Base-by-base conservation (phyloP, 257 asterid genomes). In the Scutellaria barbata region DNA sequence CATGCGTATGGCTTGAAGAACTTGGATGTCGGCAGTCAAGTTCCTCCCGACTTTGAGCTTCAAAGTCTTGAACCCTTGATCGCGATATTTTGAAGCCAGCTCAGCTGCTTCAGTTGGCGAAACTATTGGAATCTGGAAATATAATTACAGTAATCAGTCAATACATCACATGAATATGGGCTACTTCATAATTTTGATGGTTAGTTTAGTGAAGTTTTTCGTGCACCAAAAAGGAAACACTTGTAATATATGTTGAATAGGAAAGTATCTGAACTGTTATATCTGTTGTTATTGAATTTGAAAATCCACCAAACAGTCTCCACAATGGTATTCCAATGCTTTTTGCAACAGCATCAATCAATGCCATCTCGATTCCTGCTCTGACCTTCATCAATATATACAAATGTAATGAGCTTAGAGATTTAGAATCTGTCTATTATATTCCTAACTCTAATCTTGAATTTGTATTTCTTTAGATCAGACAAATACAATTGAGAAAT, bases 361-460 rank as follows among this genome's bases (percentile, higher is more conserved):
- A 72, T 68, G 98, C 98, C 98, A 92, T 92, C 88, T 92, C 96
- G 39, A 92, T 83, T 72, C 98, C 96, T 66, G 96, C 98, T 80
- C 98, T 85, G 76, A 87, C 98, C 98, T 92, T 83, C 89, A 87
- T 63, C 76, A 67, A 56, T 59, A 68, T 74, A 82, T 37, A 72
- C 54, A 82, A 51, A 33, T 63, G 22, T 20, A 63, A 74, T 84
- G 52, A 79, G 74, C 73, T 17, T 72, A 52, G 45, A 62, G 45
- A 51, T 37, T 12, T 16, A 61, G 53, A 11, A 70, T 55, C 35
- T 13, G 3, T 20, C 40, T 48, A 53, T 8, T 6, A 52, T 53
- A 45, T 46, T 8, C 57, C 46, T 56, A 54, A 70, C 37, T 45
- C 6, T 18, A 9, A 40, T 16, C 41, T n/a, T 16, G 14, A 17